Conservation (phyloP, 108 stramenopile species). For the Skeletonema tropicum region DNA sequence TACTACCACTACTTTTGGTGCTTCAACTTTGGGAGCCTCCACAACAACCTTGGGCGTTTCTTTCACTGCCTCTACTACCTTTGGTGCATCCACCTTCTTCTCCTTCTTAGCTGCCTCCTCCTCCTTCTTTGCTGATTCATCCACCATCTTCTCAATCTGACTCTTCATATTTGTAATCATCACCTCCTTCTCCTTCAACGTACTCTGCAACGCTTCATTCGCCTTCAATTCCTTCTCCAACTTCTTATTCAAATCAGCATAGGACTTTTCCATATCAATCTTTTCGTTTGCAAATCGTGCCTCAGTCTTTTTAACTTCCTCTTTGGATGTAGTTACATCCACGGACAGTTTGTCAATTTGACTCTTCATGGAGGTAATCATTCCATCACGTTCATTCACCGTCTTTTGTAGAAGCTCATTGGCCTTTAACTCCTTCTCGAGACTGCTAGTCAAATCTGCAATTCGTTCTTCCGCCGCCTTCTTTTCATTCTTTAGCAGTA, state of each 20-base stretch:
- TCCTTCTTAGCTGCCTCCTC: too few relatives aligned
- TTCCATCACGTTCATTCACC: not conserved
- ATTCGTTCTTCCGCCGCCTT: not conserved
- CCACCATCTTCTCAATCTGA: constrained; percentile 1
- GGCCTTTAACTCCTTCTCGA: not conserved
- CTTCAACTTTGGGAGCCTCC: too few relatives aligned
- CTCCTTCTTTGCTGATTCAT: not conserved
- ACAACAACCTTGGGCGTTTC: too few relatives aligned
- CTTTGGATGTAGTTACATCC: not conserved
- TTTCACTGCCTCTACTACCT: too few relatives aligned
- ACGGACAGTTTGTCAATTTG: not conserved
- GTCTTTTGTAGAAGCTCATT: not conserved
- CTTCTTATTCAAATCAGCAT: not conserved
- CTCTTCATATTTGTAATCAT: constrained; percentile 7
- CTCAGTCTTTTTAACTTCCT: not conserved
- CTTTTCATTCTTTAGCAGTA: not conserved
- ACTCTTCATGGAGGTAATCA: not conserved
- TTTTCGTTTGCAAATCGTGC: not conserved
- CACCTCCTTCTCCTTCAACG: constrained; percentile 3
- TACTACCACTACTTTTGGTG: too few relatives aligned
- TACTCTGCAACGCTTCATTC: not conserved
- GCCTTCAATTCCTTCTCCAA: constrained; percentile 7
- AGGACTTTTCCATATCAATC: not conserved
- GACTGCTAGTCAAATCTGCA: not conserved
- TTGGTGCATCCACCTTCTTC: not conserved